Evolutionary conservation across 2,329 filamentous ascomycete genomes (phyloP), one percentile per base, ranked within the genome.

Genomic region (Triangularia verruculosa): DNA sequence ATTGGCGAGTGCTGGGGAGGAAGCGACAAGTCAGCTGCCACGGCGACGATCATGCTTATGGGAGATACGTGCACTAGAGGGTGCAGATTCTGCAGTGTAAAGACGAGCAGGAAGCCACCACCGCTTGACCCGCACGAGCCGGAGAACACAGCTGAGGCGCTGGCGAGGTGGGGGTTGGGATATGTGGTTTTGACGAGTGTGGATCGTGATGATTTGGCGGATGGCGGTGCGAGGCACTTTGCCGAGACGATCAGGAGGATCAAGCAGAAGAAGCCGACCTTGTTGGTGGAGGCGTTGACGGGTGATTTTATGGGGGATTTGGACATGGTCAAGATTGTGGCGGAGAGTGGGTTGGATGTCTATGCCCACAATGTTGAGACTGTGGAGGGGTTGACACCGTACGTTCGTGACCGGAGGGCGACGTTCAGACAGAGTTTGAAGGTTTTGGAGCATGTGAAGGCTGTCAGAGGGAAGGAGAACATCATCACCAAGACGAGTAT

Each of bases 11-110:
- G 95, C 81, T 99, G 95, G 95, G 95, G 95, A 66, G 95, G 95
- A 32, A 87, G 83, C 74, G 87, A 90, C 76, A 97, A 97, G 80
- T 89, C 87, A 69, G 89, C 92, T 25, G 95, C 95, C 4, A 99
- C 95, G 30, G 95, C 95, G 2, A 99, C 95, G 11, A 98, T 99
- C 77, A 99, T 99, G 95, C 81, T 99, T 56, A 98, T 98, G 93
- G 95, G 95, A 68, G 95, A 99, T 77, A 98, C 94, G 8, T 99
- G 95, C 78, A 99, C 95, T 17, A 86, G 95, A 65, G 95, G 94
- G 17, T 99, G 95, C 78, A 87, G 95, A 60, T 99, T 99, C 82
- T 99, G 95, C 83, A 92, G 89, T 69, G 95, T 99, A 59, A 98
- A 98, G 83, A 99, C 95, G 2, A 89, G 81, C 64, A 88, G 90